Evolutionary conservation across 805 yeast species (phyloP).

Genomic region (Candida insectalens): DNA sequence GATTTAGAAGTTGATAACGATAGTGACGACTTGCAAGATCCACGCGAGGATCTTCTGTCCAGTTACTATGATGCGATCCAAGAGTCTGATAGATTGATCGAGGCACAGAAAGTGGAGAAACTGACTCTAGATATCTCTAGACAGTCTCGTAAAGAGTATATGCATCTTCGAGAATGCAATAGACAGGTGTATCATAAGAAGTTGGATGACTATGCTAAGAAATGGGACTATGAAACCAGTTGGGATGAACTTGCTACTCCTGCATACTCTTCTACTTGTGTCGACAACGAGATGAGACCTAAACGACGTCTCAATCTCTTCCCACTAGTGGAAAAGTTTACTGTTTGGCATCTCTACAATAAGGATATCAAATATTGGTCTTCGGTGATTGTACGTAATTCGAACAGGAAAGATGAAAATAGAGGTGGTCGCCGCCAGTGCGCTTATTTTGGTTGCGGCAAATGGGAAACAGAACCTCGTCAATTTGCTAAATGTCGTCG

Average conservation of each 20-base stretch:
- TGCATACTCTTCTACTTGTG: slow-evolving; percentile 12
- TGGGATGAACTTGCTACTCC: slow-evolving; percentile 26
- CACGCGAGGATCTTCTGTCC: neutral
- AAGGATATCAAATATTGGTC: slow-evolving; percentile 93
- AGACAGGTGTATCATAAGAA: slow-evolving; percentile 15
- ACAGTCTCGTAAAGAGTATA: slow-evolving; percentile 20
- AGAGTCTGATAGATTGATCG: slow-evolving; percentile 14
- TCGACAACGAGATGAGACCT: slow-evolving; percentile 27
- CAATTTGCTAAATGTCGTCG: slow-evolving; percentile 93
- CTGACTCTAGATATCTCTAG: slow-evolving; percentile 19
- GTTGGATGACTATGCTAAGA: slow-evolving; percentile 17
- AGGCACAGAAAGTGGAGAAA: slow-evolving; percentile 20
- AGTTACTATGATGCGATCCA: slow-evolving; percentile 13
- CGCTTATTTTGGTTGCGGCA: slow-evolving; percentile 87
- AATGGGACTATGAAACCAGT: slow-evolving; percentile 34
- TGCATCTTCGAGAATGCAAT: slow-evolving; percentile 18
- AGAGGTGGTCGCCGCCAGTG: slow-evolving; percentile 91
- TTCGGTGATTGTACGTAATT: slow-evolving; percentile 93
- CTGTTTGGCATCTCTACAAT: slow-evolving; percentile 52
- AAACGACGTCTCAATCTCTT: slow-evolving; percentile 57
- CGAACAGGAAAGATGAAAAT: slow-evolving; percentile 82
- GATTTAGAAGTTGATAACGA: neutral
- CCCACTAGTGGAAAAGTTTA: slow-evolving; percentile 87
- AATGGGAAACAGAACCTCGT: slow-evolving; percentile 84
- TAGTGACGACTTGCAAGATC: neutral